Conservation (phyloP, 768 basidiomycete genomes). For the Xerocomus brunneocitrinus region DNA sequence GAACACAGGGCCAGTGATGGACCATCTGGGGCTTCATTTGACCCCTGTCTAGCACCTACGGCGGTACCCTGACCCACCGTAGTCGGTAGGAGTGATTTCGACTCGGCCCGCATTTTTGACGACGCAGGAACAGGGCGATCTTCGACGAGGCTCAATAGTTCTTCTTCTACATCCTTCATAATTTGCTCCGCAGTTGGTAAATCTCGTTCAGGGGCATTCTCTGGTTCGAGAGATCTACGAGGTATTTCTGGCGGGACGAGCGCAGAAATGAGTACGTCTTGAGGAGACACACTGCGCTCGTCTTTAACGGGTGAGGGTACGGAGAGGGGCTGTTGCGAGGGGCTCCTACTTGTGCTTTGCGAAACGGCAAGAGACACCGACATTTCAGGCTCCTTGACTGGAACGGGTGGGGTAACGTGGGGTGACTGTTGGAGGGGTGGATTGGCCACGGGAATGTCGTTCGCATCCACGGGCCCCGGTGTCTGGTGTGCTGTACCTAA, state of each 20-base stretch:
- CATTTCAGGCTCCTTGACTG: background rate
- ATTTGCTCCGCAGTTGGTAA: conserved; percentile 16
- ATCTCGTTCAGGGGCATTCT: conserved; percentile 1
- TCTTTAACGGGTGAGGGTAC: conserved; percentile 1
- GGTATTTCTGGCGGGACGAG: conserved; percentile 2
- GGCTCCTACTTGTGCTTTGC: conserved; percentile 7
- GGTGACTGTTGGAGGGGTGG: background rate
- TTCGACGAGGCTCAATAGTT: conserved; percentile 66
- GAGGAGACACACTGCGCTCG: background rate
- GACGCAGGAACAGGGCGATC: conserved; percentile 31
- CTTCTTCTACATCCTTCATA: conserved; percentile 51
- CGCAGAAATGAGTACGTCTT: background rate
- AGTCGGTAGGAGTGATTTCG: background rate
- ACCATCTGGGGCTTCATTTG: conserved; percentile 3
- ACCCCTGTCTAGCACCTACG: background rate
- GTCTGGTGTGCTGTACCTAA: background rate
- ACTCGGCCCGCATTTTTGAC: conserved; percentile 1
- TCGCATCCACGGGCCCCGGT: background rate
- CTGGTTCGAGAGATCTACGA: conserved; percentile 9
- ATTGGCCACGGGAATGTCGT: background rate
- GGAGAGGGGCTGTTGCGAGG: conserved; percentile 13
- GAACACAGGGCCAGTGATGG: background rate
- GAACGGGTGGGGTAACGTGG: background rate
- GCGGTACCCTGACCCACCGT: background rate
- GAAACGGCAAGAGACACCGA: background rate